Base-by-base conservation (phyloP, 305 asterid species). In the Solanum aculeatissimum region DNA sequence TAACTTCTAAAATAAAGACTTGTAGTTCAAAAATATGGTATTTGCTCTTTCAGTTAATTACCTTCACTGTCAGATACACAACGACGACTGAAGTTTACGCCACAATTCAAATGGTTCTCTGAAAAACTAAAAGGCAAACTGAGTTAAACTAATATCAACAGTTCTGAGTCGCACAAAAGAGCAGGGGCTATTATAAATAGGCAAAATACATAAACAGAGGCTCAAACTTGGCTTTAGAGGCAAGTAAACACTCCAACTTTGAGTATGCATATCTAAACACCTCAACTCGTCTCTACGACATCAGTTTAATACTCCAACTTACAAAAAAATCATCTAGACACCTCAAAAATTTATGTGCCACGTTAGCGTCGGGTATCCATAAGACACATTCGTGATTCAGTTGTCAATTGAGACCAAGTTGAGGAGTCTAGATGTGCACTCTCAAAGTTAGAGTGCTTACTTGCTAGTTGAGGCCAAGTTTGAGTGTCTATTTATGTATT, bases 61-160 rank as follows among this genome's bases (percentile, higher is more conserved):
- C 84, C 84, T 82, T 32, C 84, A 63, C 62, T 82, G 69, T 84
- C 89, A 77, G 91, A 88, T 40, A 84, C 94, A 84, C 97, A 93
- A n/a, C 25, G 84, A 49, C 66, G 91, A 35, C 86, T 70, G 85
- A 54, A 81, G 84, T 87, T 89, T 84, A 69, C 27, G 86, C 95
- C 95, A 86, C 96, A 92, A 62, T 88, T 89, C 91, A 93, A 85
- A 75, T 86, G 91, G 90, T 93, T 93, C 83, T 93, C 96, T 55
- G 96, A 88, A 91, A 93, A 93, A 91, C 96, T 92, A 92, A 84
- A 65, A 83, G 35, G 65, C 43, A 89, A 81, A 78, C 78, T 66
- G 80, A 88, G 88, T 86, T 85, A 84, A 86, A 86, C 86, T 47
- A 14, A 87, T 55, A 66, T 75, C 87, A 69, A 81, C 84, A 27